Evolutionary conservation across 148 eudicot genomes (phyloP).

Genomic region (Pharnaceum exiguum): DNA sequence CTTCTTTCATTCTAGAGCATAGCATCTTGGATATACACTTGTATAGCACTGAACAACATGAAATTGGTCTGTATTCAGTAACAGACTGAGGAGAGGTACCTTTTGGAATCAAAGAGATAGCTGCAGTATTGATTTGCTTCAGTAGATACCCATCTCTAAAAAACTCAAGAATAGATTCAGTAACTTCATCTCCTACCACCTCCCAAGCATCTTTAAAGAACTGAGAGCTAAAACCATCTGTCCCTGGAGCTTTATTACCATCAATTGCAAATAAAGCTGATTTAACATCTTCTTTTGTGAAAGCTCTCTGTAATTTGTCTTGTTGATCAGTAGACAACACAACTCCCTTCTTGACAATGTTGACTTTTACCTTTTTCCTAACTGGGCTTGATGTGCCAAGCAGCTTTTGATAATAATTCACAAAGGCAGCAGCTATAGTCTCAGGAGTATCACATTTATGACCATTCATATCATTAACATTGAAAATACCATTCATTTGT

Average conservation of each 20-base stretch:
- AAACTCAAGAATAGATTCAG: neutral
- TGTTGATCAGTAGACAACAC: neutral
- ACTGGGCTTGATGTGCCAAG: neutral
- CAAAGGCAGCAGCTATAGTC: neutral
- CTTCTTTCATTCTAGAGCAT: no score
- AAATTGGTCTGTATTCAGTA: no score
- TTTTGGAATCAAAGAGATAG: no score
- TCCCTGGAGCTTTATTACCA: neutral
- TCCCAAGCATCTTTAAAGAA: neutral
- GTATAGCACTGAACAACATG: no score
- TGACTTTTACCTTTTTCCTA: neutral
- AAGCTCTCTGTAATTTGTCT: neutral
- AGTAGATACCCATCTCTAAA: neutral
- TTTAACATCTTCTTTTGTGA: neutral
- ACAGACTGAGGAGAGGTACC: no score
- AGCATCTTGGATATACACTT: no score
- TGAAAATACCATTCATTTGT: neutral
- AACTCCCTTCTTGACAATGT: neutral
- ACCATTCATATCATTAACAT: neutral
- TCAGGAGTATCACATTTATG: neutral
- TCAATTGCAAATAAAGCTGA: neutral
- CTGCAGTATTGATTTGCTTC: neutral
- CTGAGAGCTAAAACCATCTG: neutral
- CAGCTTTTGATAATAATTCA: neutral
- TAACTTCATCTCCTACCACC: neutral